Conservation (phyloP, 2,329 filamentous ascomycete genomes). For the Paradendryphiella salina region DNA sequence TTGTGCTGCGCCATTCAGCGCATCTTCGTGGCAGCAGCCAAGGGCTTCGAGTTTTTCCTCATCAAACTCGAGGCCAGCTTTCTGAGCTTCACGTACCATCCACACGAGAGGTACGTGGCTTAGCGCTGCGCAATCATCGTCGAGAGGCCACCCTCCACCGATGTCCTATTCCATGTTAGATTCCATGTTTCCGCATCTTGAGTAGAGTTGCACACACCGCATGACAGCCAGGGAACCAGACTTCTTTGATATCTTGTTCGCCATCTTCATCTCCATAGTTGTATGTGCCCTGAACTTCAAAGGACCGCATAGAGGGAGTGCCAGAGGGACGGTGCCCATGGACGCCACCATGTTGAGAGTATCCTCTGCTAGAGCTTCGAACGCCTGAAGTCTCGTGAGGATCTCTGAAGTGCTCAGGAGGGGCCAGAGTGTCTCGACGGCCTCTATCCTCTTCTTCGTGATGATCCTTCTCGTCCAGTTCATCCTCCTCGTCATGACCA, state of each 20-base stretch:
- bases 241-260: slow-evolving; percentile 74
- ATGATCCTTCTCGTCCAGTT: slow-evolving; percentile 13
- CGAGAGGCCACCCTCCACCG: slow-evolving; percentile 71
- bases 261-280: slow-evolving; percentile 46
- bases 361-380: slow-evolving; percentile 37
- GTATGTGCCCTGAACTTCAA: slow-evolving; percentile 29
- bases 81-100: slow-evolving; percentile 68
- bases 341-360: slow-evolving; percentile 22
- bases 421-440: slow-evolving; percentile 31
- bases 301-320: slow-evolving; percentile 40
- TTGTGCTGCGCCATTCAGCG: not conserved
- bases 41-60: slow-evolving; percentile 67
- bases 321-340: slow-evolving; percentile 10
- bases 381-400: slow-evolving; percentile 42
- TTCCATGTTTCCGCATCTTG: not conserved
- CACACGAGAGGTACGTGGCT: slow-evolving; percentile 71
- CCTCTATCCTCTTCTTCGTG: slow-evolving; percentile 18
- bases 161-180: slow-evolving; percentile 57
- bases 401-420: slow-evolving; percentile 39
- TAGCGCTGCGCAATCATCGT: slow-evolving; percentile 60
- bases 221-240: slow-evolving; percentile 80
- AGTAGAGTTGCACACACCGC: slow-evolving; percentile 48
- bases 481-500: slow-evolving; percentile 17
- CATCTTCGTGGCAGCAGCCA: slow-evolving; percentile 60
- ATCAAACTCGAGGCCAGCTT: slow-evolving; percentile 72